phyloP scores from a whole-genome alignment of 2,329 filamentous ascomycete genomes.

The Nigrograna mackinnonii region DNA sequence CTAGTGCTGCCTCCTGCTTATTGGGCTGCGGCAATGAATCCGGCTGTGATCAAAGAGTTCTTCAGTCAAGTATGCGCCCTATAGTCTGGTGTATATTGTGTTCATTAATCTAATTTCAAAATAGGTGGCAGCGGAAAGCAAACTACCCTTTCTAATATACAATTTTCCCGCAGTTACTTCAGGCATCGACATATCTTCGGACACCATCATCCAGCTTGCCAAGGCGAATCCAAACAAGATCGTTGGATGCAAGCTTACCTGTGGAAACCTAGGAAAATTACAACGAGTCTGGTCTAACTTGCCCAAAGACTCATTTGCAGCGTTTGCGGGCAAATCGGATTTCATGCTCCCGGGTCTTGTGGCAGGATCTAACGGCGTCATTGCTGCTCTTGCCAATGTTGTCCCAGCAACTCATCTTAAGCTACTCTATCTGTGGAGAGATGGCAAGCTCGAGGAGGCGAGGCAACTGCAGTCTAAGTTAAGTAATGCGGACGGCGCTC shows the following conservation, averaged over 20 bases:
- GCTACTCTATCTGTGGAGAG: constrained; percentile 64
- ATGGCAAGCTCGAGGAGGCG: constrained; percentile 61
- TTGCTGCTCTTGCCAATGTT: constrained; percentile 61
- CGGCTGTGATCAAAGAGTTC: constrained; percentile 45
- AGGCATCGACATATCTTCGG: constrained; percentile 69
- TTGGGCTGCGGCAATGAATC: constrained; percentile 48
- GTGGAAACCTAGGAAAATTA: constrained; percentile 74
- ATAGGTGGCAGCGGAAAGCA: constrained; percentile 60
- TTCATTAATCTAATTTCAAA: too few species aligned
- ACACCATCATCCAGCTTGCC: constrained; percentile 62
- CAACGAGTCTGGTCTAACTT: constrained; percentile 60
- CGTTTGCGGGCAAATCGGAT: constrained; percentile 74
- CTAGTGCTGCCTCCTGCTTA: constrained; percentile 50
- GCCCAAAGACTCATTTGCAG: constrained; percentile 61
- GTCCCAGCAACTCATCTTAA: constrained; percentile 59
- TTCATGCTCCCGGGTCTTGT: constrained; percentile 64
- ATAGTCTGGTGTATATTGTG: too few species aligned
- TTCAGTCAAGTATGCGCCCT: constrained; percentile 29
- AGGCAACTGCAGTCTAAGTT: constrained; percentile 55
- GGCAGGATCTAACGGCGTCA: constrained; percentile 57
- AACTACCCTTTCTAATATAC: constrained; percentile 70
- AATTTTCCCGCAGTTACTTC: constrained; percentile 71
- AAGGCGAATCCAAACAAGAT: constrained; percentile 61
- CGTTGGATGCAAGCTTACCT: constrained; percentile 72
- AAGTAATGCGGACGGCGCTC: not conserved